Conservation (phyloP, 1,284 basidiomycete genomes). For the Athelia psychrophila region DNA sequence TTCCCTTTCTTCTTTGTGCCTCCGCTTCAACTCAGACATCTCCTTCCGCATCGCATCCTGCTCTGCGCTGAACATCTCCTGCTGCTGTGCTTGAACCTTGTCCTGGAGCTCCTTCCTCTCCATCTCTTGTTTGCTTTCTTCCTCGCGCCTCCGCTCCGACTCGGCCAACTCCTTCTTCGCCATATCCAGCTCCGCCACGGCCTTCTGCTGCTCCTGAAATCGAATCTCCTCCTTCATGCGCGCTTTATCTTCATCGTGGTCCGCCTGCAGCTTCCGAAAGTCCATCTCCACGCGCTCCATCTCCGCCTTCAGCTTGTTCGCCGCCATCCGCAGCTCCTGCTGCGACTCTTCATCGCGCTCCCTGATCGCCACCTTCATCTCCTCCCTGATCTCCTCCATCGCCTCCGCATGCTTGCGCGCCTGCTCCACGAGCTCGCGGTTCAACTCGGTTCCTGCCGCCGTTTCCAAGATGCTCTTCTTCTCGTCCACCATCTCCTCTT, state of each 20-base stretch:
- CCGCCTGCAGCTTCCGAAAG: conserved; percentile 12
- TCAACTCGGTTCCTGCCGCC: conserved; percentile 28
- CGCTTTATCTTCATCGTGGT: conserved; percentile 1
- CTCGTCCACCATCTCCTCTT: conserved; percentile 24
- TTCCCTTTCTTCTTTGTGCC: too few species aligned
- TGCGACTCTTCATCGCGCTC: conserved; percentile 18
- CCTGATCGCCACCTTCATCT: too few species aligned
- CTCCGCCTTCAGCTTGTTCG: conserved; percentile 12
- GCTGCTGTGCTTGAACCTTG: too few species aligned
- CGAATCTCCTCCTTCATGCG: conserved; percentile 9
- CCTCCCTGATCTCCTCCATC: conserved; percentile 21
- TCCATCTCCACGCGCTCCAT: conserved; percentile 15
- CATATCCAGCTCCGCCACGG: background rate
- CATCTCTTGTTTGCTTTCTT: too few species aligned
- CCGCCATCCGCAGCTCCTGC: conserved; percentile 10
- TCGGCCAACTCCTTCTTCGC: too few species aligned
- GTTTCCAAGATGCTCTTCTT: conserved; percentile 34
- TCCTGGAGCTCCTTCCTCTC: too few species aligned
- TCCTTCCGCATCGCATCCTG: too few species aligned
- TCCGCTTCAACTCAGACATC: too few species aligned
- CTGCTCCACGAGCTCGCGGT: conserved; percentile 27
- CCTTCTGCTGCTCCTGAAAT: conserved; percentile 8
- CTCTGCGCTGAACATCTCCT: too few species aligned
- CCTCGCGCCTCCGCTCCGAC: background rate
- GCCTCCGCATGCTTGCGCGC: conserved; percentile 35